These are phyloP conservation scores for Alternaria consortialis DNA, from an alignment of 2,329 filamentous ascomycete genomes.

Conservation along the genomic window DNA sequence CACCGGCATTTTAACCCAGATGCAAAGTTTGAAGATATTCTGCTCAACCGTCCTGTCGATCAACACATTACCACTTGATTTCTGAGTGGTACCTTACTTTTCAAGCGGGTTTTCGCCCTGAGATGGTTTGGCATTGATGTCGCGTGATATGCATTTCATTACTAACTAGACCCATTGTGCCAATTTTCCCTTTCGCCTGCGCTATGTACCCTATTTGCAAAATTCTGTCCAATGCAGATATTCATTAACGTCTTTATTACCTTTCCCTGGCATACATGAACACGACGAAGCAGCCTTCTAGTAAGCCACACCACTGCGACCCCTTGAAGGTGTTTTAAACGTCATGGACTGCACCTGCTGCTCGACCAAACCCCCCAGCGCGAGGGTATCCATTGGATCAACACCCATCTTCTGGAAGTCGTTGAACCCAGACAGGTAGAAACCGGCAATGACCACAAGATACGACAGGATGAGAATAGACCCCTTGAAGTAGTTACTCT, in stretches of 20 bases:
- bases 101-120: not conserved
- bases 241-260: not conserved
- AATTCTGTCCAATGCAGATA: not conserved
- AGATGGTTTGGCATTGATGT: not conserved
- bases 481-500: slow-evolving; percentile 99
- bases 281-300: slow-evolving; percentile 14
- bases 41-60: not conserved
- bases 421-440: slow-evolving; percentile 80
- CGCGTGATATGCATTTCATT: not conserved
- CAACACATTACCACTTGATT: not conserved
- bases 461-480: slow-evolving; percentile 94
- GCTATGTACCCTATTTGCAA: not conserved
- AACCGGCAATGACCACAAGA: slow-evolving; percentile 88
- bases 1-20: not conserved
- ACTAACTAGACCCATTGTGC: not conserved
- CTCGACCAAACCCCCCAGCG: slow-evolving; percentile 42
- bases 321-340: slow-evolving; percentile 44
- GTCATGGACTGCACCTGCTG: slow-evolving; percentile 45
- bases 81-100: not conserved
- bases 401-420: slow-evolving; percentile 57
- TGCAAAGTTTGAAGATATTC: not conserved
- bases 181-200: not conserved
- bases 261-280: not conserved
- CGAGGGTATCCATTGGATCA: slow-evolving; percentile 47
- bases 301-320: slow-evolving; percentile 38